Evolutionary conservation across 331 rosid species (phyloP), one percentile per base, ranked within the genome.

Genomic region (Prunus yedoensis): DNA sequence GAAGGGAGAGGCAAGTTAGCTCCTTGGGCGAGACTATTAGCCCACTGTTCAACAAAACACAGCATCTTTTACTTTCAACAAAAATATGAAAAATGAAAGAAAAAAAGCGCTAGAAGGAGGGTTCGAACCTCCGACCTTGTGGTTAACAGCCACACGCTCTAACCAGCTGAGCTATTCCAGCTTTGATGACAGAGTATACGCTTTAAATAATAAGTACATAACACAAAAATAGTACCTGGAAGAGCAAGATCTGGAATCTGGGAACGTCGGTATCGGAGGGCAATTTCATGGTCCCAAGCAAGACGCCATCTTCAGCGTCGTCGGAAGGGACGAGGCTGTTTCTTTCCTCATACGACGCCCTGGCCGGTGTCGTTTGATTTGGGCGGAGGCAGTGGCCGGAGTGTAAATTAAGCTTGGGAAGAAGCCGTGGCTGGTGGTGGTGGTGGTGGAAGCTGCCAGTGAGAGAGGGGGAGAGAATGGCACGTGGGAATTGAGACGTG

Each of bases 11-110:
- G 98, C 50, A 90, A 79, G 83, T 74, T 91, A 23, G 98, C 97
- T 79, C 98, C 98, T 78, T 94, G 97, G 86, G 85, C 84, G 61
- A 94, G 97, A 78, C 98, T 89, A 65, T 91, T 91, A 27, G 93
- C 98, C 97, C 97, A 91, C 97, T 94, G 84, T 74, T 56, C 23
- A 30, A 18, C 8, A 61, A 23, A 66, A 23, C 59, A 10, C 28
- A 28, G 5, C 8, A 12, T 2, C 9, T 77, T 6, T 23, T 32
- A 6, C 28, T 16, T 10, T 1, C 43, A 38, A 38, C 2, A 18
- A 23, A n/a, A 64, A 45, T 47, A 1, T 27, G 8, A 51, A 32
- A 11, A 58, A 32, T 1, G 41, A 17, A 17, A 46, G 25, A 25
- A 3, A 4, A 9, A 2, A 4, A 0, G 4, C 85, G 85, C 85